These are phyloP conservation scores for Polyporus tsugae DNA, from an alignment of 1,284 basidiomycete species.

Conservation along the genomic window DNA sequence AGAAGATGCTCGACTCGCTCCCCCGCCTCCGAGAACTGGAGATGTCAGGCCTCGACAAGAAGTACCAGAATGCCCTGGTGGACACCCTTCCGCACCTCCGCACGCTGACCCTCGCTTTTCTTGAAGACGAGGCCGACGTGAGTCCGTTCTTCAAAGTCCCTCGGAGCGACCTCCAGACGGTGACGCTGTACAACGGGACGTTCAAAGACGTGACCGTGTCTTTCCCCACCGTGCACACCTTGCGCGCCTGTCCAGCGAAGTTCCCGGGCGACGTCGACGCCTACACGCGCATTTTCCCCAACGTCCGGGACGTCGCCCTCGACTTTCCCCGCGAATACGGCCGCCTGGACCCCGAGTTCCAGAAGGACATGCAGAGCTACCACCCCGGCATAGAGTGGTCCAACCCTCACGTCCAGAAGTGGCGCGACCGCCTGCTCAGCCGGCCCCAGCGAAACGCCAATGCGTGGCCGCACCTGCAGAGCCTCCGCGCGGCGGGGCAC, in stretches of 20 bases:
- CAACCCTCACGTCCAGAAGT: neutral
- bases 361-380: neutral
- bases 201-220: neutral
- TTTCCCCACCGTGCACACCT: neutral
- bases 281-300: neutral
- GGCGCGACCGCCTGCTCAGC: neutral
- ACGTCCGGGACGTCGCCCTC: neutral
- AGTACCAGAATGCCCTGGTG: neutral
- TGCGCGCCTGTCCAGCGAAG: neutral
- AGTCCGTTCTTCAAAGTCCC: neutral
- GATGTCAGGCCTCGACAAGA: neutral
- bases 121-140: neutral
- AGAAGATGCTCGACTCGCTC: neutral
- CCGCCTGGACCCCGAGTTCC: neutral
- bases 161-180: neutral
- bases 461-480: neutral
- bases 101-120: neutral
- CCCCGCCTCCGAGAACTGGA: neutral
- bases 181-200: neutral
- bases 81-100: neutral
- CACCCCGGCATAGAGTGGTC: neutral
- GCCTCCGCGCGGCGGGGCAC: neutral
- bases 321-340: neutral
- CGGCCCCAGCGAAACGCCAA: neutral
- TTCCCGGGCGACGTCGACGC: conserved; percentile 4